Base-by-base conservation (phyloP, 495 filamentous ascomycete genomes). In the Aspergillus saccharolyticus region DNA sequence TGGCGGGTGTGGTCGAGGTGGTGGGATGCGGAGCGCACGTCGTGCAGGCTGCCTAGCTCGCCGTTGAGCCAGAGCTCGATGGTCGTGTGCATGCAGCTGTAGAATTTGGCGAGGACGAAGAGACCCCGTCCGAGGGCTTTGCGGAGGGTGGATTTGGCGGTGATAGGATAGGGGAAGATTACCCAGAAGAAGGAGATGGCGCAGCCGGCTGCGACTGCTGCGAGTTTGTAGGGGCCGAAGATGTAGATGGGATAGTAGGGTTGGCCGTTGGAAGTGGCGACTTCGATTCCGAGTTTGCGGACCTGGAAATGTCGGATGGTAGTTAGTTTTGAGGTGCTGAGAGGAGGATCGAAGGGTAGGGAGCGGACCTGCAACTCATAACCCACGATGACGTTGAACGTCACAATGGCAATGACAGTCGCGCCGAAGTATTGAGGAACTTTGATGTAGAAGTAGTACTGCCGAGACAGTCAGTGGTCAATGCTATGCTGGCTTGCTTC, bases 161-260 rank as follows among this genome's bases (percentile, higher is more conserved):
- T 85, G 33, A 89, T 76, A 0, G 88, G 87, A 52, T 83, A 88
- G 0, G 88, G 89, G 64, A 91, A 86, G 57, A 91, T 80, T 0
- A 88, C 89, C 85, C 88, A 91, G 61, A 91, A 77, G 60, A 89
- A 90, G 14, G 87, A 87, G 12, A 91, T 82, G 0, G 83, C 72
- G 59, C 87, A 79, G 42, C 89, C 89, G 9, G 79, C 86, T 1
- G 80, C 77, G 0, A 90, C 84, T 5, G 81, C 84, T 12, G 86
- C 87, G 0, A 91, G 75, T 22, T 89, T 80, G 67, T 89, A 88
- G 0, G 86, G 87, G 0, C 78, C 87, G 14, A 91, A 78, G 10
- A 80, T 60, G 70, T 87, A 89, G 52, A 85, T 85, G 49, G 81
- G 80, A 58, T 88, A 89, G 60, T 78, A 85, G 3, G 83, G 83